Evolutionary conservation across 768 basidiomycete species (phyloP), one percentile per base, ranked within the genome.

Genomic region (Agaricus sinodeliciosus): DNA sequence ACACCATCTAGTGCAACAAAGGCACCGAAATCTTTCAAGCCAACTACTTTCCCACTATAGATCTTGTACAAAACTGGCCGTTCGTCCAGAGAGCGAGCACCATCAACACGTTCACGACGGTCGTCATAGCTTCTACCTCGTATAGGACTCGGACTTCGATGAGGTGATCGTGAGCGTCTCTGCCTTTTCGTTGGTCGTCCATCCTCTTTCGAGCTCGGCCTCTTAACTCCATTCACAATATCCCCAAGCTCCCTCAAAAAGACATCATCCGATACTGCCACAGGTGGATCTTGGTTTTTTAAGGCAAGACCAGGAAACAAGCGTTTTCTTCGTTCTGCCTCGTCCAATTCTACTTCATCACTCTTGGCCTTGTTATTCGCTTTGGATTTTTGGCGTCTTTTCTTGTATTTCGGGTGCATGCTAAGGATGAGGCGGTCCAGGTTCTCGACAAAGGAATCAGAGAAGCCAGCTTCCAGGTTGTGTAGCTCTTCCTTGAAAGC

Each of bases 341-440:
- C 90, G 35, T 73, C 72, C 41, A 80, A 36, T 45, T 62, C 68
- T 8, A 64, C 69, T 31, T 65, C 67, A 2, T 58, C 58, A 15
- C 62, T 63, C 37, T 67, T 72, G 31, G 61, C 63, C 43, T 72
- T 71, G 35, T 70, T 73, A 49, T 74, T 73, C 19, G 67, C 60
- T 34, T 66, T 66, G 7, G 49, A 43, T 15, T 62, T 50, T 19
- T 67, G 63, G 26, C 74, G 71, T 40, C 70, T 74, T 67, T 90
- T 90, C 76, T 91, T 96, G 74, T 97, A 87, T 62, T 93, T 96
- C 1, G 95, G 96, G 61, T 99, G 95, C 77, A 97, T 82, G 53
- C 80, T 90, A 50, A 96, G 80, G 60, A 99, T 91, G 48, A 98
- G 81, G 16, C 96, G 88, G 72, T 99, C 95, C 31, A 98, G 81